Evolutionary conservation across 2,329 filamentous ascomycete species (phyloP).

Genomic region (Westerdykella aurantiaca): DNA sequence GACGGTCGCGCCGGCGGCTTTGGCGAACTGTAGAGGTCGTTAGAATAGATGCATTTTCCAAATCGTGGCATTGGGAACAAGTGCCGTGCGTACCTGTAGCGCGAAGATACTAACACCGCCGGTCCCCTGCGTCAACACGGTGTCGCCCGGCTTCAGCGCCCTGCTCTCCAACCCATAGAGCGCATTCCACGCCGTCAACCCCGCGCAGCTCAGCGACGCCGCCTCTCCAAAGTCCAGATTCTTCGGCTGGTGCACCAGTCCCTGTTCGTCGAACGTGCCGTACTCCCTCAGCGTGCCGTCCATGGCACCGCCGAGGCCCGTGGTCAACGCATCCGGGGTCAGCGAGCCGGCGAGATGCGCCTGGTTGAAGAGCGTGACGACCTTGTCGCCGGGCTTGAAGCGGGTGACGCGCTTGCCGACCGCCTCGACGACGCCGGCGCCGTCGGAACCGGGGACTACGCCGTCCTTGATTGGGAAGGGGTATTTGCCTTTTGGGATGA

Average conservation of each 20-base stretch:
- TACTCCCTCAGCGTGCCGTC: constrained; percentile 65
- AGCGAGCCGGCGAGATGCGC: constrained; percentile 49
- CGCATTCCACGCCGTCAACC: constrained; percentile 48
- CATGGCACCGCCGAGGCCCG: constrained; percentile 61
- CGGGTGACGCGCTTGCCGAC: constrained; percentile 52
- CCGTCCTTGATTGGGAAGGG: constrained; percentile 39
- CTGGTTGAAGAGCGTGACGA: constrained; percentile 60
- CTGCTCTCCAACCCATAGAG: constrained; percentile 45
- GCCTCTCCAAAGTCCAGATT: constrained; percentile 46
- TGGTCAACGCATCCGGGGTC: constrained; percentile 34
- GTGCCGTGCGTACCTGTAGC: constrained; percentile 41
- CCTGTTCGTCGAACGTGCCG: constrained; percentile 60
- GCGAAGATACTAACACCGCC: constrained; percentile 64
- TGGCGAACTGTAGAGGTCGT: constrained; percentile 38
- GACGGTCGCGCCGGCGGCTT: constrained; percentile 51
- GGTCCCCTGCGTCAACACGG: constrained; percentile 64
- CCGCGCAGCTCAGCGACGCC: constrained; percentile 44
- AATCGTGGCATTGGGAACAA: not conserved
- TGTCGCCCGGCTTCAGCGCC: constrained; percentile 35
- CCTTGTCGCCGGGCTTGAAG: constrained; percentile 55
- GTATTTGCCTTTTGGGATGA: constrained; percentile 44
- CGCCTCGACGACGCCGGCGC: constrained; percentile 47
- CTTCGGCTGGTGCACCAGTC: constrained; percentile 59
- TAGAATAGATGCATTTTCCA: not conserved
- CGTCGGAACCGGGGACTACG: constrained; percentile 47